Conservation (phyloP, 2,329 filamentous ascomycete genomes). For the Saccharata proteae region DNA sequence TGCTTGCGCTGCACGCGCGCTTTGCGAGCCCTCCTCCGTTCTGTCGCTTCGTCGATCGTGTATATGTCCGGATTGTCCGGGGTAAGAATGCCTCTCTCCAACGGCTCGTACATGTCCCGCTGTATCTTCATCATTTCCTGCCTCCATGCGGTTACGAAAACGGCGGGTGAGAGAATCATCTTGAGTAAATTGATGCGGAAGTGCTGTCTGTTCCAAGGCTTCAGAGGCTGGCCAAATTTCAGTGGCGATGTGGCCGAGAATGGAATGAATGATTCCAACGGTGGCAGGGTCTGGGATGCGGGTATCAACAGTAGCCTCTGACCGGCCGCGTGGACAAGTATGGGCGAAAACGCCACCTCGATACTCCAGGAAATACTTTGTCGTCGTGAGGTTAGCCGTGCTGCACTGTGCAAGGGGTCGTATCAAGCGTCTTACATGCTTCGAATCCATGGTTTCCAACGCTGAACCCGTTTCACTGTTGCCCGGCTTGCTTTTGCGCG, state of each 20-base stretch:
- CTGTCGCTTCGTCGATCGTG: constrained; percentile 18
- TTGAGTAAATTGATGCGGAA: no score
- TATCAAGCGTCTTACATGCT: constrained; percentile 3
- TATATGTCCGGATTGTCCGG: constrained; percentile 8
- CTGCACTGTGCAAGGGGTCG: not conserved
- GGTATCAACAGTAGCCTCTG: constrained; percentile 5
- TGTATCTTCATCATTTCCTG: constrained; percentile 5
- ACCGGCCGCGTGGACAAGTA: constrained; percentile 6
- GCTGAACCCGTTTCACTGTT: not conserved
- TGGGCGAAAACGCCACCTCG: constrained; percentile 6
- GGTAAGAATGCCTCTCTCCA: constrained; percentile 5
- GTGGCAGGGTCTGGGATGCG: constrained; percentile 3
- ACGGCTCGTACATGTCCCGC: constrained; percentile 7
- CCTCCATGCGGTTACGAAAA: constrained; percentile 6
- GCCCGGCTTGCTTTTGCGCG: constrained; percentile 1
- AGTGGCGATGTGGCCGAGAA: constrained; percentile 3
- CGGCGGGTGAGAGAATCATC: constrained; percentile 2
- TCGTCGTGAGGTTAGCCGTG: not conserved
- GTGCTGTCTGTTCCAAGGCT: no score
- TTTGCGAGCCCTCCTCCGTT: constrained; percentile 17
- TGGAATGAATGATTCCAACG: constrained; percentile 2
- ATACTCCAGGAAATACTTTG: constrained; percentile 2
- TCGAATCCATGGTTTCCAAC: constrained; percentile 4
- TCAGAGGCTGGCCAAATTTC: no score
- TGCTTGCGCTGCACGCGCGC: no score